These are phyloP conservation scores for Solanum rostratum DNA, from an alignment of 257 asterid species.

Conservation along the genomic window DNA sequence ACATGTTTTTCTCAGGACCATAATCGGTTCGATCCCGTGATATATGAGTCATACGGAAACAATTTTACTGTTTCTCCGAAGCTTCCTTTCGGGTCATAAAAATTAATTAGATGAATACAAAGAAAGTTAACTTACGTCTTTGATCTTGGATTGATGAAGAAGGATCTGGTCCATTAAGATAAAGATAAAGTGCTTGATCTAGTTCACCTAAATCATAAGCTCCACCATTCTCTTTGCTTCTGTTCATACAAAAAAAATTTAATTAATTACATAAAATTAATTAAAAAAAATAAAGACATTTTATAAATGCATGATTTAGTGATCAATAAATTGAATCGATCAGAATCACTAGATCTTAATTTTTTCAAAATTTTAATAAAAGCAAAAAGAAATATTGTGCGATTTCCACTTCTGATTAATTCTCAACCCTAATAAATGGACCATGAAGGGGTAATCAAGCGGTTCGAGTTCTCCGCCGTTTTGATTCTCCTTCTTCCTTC, in stretches of 20 bases:
- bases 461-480: neutral
- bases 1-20: slow-evolving; percentile 3
- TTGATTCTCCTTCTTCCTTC: neutral
- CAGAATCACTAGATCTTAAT: neutral
- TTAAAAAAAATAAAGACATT: neutral
- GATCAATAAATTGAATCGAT: neutral
- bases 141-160: slow-evolving; percentile 36
- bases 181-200: slow-evolving; percentile 72
- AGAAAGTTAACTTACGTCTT: slow-evolving; percentile 18
- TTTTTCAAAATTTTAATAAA: neutral
- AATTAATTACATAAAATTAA: neutral
- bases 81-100: too few relatives aligned
- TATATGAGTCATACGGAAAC: neutral
- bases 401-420: neutral
- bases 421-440: neutral
- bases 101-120: neutral
- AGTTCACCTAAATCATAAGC: slow-evolving; percentile 75
- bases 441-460: neutral
- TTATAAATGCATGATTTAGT: neutral
- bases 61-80: neutral
- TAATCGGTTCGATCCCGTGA: neutral
- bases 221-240: slow-evolving; percentile 47
- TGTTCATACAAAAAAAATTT: slow-evolving; percentile 3
- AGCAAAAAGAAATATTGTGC: neutral
- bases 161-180: slow-evolving; percentile 63